Evolutionary conservation across 148 eudicot genomes (phyloP).

Genomic region (Silene uniflora): DNA sequence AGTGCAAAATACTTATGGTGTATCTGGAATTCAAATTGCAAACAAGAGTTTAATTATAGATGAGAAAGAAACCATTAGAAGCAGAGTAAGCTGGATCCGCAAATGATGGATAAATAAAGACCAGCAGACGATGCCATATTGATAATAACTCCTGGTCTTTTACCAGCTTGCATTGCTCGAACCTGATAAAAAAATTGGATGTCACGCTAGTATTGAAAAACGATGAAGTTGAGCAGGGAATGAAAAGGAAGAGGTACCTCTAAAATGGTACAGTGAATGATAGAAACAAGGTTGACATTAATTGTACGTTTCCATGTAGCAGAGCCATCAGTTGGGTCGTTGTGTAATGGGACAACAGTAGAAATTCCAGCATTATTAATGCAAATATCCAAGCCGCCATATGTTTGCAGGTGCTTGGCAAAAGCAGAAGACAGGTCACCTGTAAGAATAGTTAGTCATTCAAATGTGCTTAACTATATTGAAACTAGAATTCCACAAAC

Average conservation of each 20-base stretch:
- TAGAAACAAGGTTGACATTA: slow-evolving; percentile 66
- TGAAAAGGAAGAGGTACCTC: slow-evolving; percentile 65
- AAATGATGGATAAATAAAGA: slow-evolving; percentile 69
- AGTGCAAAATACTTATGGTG: too few relatives aligned
- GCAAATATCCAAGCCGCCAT: slow-evolving; percentile 90
- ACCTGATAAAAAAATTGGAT: slow-evolving; percentile 39
- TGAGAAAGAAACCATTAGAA: slow-evolving; percentile 62
- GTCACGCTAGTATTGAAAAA: not conserved
- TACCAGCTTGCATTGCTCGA: slow-evolving; percentile 64
- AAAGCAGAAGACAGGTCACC: slow-evolving; percentile 75
- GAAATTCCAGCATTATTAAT: slow-evolving; percentile 68
- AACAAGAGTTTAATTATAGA: too few relatives aligned
- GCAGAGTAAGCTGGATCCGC: slow-evolving; percentile 70
- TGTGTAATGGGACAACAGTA: slow-evolving; percentile 40
- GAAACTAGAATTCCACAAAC: too few relatives aligned
- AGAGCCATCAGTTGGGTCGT: slow-evolving; percentile 69
- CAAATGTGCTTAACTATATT: too few relatives aligned
- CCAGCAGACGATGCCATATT: slow-evolving; percentile 86
- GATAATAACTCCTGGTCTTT: slow-evolving; percentile 72
- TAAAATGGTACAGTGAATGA: slow-evolving; percentile 60
- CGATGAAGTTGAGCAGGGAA: too few relatives aligned
- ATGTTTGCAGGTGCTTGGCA: slow-evolving; percentile 57
- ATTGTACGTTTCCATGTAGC: slow-evolving; percentile 63
- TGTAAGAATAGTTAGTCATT: too few relatives aligned
- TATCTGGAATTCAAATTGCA: too few relatives aligned